These are phyloP conservation scores for Salix purpurea DNA, from an alignment of 345 rosid genomes.

Conservation along the genomic window DNA sequence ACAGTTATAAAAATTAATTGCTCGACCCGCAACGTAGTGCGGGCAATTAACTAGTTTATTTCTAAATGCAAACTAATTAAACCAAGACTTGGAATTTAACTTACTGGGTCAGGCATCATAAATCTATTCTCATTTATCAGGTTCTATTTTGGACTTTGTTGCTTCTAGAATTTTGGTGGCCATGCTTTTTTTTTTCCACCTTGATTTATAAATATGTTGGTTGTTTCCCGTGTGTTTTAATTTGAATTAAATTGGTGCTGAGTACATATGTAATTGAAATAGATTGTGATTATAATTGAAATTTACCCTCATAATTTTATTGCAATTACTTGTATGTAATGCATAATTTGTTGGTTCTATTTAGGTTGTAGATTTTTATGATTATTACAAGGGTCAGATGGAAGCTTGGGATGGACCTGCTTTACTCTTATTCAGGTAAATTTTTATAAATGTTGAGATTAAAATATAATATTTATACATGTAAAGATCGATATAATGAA, in stretches of 20 bases:
- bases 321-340: slow-evolving; percentile 4
- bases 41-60: background rate
- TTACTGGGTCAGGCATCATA: background rate
- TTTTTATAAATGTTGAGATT: background rate
- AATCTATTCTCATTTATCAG: background rate
- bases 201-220: background rate
- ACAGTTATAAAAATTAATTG: no score
- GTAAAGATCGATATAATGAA: no score
- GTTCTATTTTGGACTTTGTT: background rate
- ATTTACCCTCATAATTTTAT: background rate
- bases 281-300: background rate
- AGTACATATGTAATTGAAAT: background rate
- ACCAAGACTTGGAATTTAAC: background rate
- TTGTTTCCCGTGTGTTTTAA: background rate
- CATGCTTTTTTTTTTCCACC: background rate
- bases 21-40: no score
- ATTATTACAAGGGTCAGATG: slow-evolving; percentile 99
- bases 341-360: slow-evolving; percentile 13
- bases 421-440: slow-evolving; percentile 88
- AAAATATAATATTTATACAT: no score
- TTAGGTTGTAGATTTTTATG: slow-evolving; percentile 85
- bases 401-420: slow-evolving; percentile 99
- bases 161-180: background rate
- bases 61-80: slow-evolving; percentile 3
- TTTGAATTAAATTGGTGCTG: background rate